These are phyloP conservation scores for Aureobasidium sp. DNA, from an alignment of 2,329 filamentous ascomycete species.

Conservation along the genomic window DNA sequence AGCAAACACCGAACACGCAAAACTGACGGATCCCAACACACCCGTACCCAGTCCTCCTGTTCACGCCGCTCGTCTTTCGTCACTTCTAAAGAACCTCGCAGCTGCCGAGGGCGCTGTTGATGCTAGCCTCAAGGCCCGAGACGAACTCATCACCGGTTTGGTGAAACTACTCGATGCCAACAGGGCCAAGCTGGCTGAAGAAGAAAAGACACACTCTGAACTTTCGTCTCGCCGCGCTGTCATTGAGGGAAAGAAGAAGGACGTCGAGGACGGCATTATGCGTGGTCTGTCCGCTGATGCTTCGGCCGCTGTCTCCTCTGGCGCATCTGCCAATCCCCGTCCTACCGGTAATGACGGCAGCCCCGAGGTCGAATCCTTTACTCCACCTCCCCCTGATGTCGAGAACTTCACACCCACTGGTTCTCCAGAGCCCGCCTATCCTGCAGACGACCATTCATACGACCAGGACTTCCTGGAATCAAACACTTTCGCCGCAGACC, in stretches of 20 bases:
- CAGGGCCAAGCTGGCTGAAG: constrained; percentile 57
- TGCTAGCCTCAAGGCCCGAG: constrained; percentile 79
- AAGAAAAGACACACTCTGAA: constrained; percentile 57
- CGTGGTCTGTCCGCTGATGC: constrained; percentile 54
- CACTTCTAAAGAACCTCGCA: constrained; percentile 80
- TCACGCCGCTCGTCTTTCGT: constrained; percentile 80
- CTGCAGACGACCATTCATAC: constrained; percentile 15
- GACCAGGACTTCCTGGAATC: constrained; percentile 12
- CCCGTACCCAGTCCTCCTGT: constrained; percentile 74
- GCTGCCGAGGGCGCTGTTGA: constrained; percentile 82
- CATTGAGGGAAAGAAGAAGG: constrained; percentile 73
- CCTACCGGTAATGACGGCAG: constrained; percentile 18
- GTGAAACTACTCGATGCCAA: constrained; percentile 75
- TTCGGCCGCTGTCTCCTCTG: constrained; percentile 16
- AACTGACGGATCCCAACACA: constrained; percentile 63
- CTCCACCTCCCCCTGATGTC: constrained; percentile 67
- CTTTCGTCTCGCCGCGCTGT: constrained; percentile 58
- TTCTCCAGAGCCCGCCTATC: constrained; percentile 28
- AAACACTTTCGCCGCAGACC: constrained; percentile 14
- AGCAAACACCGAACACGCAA: constrained; percentile 76
- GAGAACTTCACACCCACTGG: constrained; percentile 82
- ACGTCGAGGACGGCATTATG: constrained; percentile 89
- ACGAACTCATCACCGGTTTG: constrained; percentile 66
- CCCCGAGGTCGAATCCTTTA: constrained; percentile 36
- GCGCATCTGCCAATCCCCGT: constrained; percentile 14